Conservation (phyloP, 108 stramenopile genomes). For the Nannochloropsis granulata region DNA sequence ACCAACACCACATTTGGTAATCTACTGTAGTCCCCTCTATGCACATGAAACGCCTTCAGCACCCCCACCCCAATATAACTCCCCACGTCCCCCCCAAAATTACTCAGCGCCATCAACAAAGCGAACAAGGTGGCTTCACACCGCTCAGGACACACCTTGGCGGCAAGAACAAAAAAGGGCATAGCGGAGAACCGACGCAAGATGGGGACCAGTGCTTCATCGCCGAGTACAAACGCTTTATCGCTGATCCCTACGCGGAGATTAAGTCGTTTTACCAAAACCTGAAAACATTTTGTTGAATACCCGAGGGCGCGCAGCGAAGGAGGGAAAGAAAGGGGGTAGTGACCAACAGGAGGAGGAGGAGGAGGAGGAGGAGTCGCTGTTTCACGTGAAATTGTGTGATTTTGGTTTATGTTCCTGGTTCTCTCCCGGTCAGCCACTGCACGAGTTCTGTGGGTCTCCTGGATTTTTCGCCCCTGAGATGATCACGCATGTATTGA, state of each 20-base stretch:
- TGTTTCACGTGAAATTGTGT: slow-evolving; percentile 38
- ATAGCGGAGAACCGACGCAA: neutral
- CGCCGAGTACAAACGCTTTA: neutral
- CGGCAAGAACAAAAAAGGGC: neutral
- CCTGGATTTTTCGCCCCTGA: slow-evolving; percentile 59
- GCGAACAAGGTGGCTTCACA: neutral
- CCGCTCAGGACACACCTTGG: neutral
- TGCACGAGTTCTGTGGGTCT: slow-evolving; percentile 48
- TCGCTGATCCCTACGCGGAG: neutral
- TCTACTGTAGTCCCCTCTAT: neutral
- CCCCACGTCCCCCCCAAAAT: neutral
- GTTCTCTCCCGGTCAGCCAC: slow-evolving; percentile 8
- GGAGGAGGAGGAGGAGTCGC: neutral
- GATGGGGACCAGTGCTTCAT: neutral
- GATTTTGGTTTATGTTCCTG: slow-evolving; percentile 49
- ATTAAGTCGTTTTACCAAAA: neutral
- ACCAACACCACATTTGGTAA: neutral
- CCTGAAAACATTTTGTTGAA: slow-evolving; percentile 40
- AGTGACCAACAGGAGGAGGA: neutral
- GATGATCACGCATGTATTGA: slow-evolving; percentile 39
- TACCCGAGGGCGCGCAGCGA: neutral
- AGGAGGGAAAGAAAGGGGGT: neutral
- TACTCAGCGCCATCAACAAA: neutral
- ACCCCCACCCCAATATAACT: neutral
- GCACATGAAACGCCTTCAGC: neutral